Base-by-base conservation (phyloP, 306 rosid genomes). In the Cajanus cajan region DNA sequence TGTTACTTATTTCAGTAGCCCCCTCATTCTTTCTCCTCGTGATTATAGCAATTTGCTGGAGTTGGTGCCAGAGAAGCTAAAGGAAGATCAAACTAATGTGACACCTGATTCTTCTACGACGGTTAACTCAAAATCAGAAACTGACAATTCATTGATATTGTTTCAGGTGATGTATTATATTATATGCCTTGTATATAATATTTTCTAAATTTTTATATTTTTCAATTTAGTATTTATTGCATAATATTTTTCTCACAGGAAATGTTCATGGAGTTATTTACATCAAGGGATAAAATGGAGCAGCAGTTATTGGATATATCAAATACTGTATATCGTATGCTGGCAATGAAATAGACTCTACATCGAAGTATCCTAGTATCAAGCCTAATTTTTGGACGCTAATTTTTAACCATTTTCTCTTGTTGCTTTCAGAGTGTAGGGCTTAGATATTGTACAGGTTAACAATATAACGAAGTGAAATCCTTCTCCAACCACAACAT, bases 211-310 rank as follows among this genome's bases (percentile, higher is more conserved):
- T 33, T 68, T 80, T 22, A 9, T 21, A 75, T 50, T 55, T 50
- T 9, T 36, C 22, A 43, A 16, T 44, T 45, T 22, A 11, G 50
- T 18, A 37, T 63, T 52, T 45, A 71, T 64, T 18, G 57, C 41
- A 39, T 45, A 9, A 22, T 78, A 18, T 52, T 55, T 55, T n/a
- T 21, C 50, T 82, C 76, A 18, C 95, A 88, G 92, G 92, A 88
- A 73, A 87, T 83, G 91, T 73, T 90, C 76, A 76, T 50, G 85
- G 95, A 90, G 68, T 83, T 90, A 66, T 78, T 85, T 22, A 85
- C 76, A 68, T 90, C 91, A 89, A 90, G 86, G 76, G 90, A 87
- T 66, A 76, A 80, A 74, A 80, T 70, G 75, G 95, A 90, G 82
- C 85, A 84, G 76, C 88, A 79, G 83, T 74, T 90, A 68, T 57